A percentile compares a stretch with the other conserved stretches of the same genome.
These are phyloP conservation scores for Lycium barbarum DNA, from an alignment of 257 asterid species.

Conservation along the genomic window DNA sequence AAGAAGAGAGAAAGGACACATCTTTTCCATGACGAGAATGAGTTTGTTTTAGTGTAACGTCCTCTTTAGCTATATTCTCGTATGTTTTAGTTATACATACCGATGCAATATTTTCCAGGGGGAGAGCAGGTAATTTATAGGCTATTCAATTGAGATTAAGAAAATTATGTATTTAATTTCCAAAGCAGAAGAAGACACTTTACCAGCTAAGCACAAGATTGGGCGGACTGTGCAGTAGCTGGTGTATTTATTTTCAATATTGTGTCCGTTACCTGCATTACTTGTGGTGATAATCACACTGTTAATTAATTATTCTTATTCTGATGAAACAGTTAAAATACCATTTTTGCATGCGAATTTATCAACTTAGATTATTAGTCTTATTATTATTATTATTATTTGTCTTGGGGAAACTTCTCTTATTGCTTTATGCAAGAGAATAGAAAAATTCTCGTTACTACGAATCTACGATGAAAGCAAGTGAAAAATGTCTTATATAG, in stretches of 20 bases:
- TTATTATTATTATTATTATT: background rate
- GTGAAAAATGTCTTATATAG: slow-evolving; percentile 12
- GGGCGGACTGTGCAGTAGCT: slow-evolving; percentile 35
- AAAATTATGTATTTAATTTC: slow-evolving; percentile 25
- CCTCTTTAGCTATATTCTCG: background rate
- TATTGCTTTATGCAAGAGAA: background rate
- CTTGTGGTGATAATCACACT: background rate
- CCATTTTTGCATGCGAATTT: background rate
- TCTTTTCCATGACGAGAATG: slow-evolving; percentile 7
- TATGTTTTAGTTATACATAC: slow-evolving; percentile 20
- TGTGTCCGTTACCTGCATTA: background rate
- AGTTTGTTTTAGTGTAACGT: background rate
- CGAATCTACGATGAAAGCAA: slow-evolving; percentile 10
- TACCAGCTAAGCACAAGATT: slow-evolving; percentile 34
- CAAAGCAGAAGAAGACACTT: slow-evolving; percentile 33
- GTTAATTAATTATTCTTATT: background rate
- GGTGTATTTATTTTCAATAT: background rate
- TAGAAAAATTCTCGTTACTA: background rate
- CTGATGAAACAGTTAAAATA: background rate
- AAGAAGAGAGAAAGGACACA: slow-evolving; percentile 21
- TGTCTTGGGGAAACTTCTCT: background rate
- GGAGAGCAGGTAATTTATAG: slow-evolving; percentile 13
- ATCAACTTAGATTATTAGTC: background rate
- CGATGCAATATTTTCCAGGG: background rate
- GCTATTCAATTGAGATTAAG: background rate